Base-by-base conservation (phyloP, 495 filamentous ascomycete species). In the Xylaria acuta region DNA sequence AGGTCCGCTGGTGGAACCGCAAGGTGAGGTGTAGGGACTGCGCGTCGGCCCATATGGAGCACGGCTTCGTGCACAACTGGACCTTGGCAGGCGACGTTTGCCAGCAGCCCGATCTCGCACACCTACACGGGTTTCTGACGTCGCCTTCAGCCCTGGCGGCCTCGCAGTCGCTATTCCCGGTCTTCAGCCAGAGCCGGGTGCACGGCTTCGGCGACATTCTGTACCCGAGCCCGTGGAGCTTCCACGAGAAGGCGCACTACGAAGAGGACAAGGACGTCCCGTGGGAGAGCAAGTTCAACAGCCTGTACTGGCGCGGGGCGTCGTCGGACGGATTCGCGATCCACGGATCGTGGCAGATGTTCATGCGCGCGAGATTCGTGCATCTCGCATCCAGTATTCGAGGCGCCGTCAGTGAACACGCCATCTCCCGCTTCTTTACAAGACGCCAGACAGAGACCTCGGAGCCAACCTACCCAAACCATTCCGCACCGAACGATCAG, bases 21-120 rank as follows among this genome's bases (percentile, higher is more conserved):
- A 86, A 82, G 54, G 80, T 85, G 30, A 78, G 91, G 12, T 95
- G 92, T 75, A 77, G 85, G 1, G 76, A 80, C 22, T 95, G 93
- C 76, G 77, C 85, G 1, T 79, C 79, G 3, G 90, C 91, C 0
- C 93, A 96, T 71, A 92, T 91, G 9, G 76, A 87, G 12, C 86
- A 88, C 22, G 86, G 87, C n/a, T 94, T 90, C 75, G 84, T 93
- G 0, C 80, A 83, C 30, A 84, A 93, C 75, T 94, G 91, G 88
- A 82, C 85, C 3, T 73, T 88, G 1, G 86, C 91, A 6, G 86
- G 86, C 16, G 87, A 92, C 41, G 83, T 92, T 58, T 96, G 93
- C 78, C 91, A 94, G 72, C 93, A 96, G 73, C 90, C 93, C 1
- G 93, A 96, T 74, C 84, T 96, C 43, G 87, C 89, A 5, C 84